Base-by-base conservation (phyloP, 2,329 filamentous ascomycete species). In the Thyridium curvatum region DNA sequence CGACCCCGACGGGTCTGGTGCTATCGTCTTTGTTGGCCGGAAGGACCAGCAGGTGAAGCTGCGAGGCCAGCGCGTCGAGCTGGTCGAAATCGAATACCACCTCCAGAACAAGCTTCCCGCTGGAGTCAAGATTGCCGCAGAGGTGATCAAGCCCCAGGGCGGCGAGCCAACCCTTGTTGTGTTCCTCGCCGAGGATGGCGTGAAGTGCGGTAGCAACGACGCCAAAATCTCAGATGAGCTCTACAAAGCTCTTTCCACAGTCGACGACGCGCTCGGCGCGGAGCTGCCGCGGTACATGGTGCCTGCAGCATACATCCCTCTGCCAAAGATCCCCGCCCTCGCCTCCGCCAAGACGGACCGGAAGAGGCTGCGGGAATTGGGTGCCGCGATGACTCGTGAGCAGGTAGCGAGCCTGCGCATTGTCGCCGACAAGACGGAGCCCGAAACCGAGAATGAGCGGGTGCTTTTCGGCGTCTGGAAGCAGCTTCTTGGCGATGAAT, bases 41-140 rank as follows among this genome's bases (percentile, higher is more conserved):
- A 72, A 71, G 44, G 74, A 79, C 45, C 61, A 59, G 1, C 74
- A 79, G 49, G 62, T 78, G 30, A 79, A 79, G 46, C 53, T 79
- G 9, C 62, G 65, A 14, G 77, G 79, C 32, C 76, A 66, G 39
- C 54, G 72, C 37, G 60, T 74, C 39, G 78, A 71, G 54, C 56
- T 72, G 0, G 45, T 37, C 14, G 45, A 44, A 12, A 36, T 47
- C 12, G 46, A 48, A 32, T 33, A 40, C 34, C 37, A 45, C 13
- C 36, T 45, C 12, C 36, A 28, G n/a, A 15, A 26, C 17, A 35
- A 30, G 32, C 42, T 55, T 10, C 49, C 52, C 6, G 31, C 37
- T 10, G 21, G 21, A 9, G 49, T 46, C 13, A 49, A 26, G 14
- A 49, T 54, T 14, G 52, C 51, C 3, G 57, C 49, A 3, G 54